Percentiles rank a stretch among this genome's conserved stretches.
Conservation (phyloP, 129 eudicot genomes). For the Glebionis coronaria region DNA sequence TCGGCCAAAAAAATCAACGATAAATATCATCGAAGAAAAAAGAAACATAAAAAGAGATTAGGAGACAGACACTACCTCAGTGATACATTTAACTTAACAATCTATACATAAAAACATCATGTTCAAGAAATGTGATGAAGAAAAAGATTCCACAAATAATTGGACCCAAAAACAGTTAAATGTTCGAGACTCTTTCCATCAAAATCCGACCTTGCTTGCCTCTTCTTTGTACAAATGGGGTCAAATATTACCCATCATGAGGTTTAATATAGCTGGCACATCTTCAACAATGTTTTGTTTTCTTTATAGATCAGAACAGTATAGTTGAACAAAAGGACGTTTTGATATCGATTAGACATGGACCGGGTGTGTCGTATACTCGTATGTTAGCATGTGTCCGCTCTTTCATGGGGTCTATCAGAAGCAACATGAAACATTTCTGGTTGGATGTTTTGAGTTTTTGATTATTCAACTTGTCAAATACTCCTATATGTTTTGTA, state of each 20-base stretch:
- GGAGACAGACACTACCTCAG: too few relatives aligned
- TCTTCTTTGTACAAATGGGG: slow-evolving; percentile 34
- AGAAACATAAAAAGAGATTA: too few relatives aligned
- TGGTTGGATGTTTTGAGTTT: slow-evolving; percentile 1
- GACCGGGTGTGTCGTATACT: slow-evolving; percentile 12
- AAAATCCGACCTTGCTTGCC: slow-evolving; percentile 9
- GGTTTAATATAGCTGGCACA: slow-evolving; percentile 24
- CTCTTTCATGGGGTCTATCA: slow-evolving; percentile 1
- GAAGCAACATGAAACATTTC: not conserved
- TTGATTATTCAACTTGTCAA: not conserved
- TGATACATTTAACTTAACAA: too few relatives aligned
- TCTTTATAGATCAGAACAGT: not conserved
- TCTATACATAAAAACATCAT: not conserved
- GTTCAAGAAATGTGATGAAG: too few relatives aligned
- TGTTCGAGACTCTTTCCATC: slow-evolving; percentile 23
- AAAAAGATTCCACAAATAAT: slow-evolving; percentile 21
- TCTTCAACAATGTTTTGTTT: slow-evolving; percentile 17
- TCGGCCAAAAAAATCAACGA: too few relatives aligned
- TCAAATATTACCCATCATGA: slow-evolving; percentile 20
- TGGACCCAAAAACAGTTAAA: slow-evolving; percentile 23
- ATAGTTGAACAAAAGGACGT: not conserved
- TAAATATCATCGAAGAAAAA: too few relatives aligned
- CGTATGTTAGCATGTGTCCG: slow-evolving; percentile 7
- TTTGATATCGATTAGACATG: slow-evolving; percentile 14
- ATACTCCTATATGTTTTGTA: not conserved